A percentile compares a stretch with the other conserved stretches of the same genome.
Conservation (phyloP, 2,329 filamentous ascomycete genomes). For the Thermothelomyces thermophilus region DNA sequence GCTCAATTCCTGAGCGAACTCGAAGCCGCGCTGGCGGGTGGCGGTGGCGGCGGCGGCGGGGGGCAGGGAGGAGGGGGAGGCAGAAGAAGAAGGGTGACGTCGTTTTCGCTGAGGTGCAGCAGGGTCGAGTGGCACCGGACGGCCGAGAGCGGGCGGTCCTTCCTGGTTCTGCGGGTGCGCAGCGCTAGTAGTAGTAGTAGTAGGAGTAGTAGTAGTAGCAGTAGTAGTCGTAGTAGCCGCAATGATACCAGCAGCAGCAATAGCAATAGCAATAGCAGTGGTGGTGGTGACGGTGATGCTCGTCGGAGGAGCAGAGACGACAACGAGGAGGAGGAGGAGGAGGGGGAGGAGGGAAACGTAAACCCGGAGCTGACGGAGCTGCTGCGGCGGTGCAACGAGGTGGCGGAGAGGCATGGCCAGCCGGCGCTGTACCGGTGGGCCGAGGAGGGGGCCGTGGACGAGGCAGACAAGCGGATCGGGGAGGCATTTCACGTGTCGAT, state of each 20-base stretch:
- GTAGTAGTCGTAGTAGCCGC: too few species aligned
- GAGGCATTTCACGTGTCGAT: constrained; percentile 80
- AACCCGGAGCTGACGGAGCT: constrained; percentile 55
- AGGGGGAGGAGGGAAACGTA: background rate
- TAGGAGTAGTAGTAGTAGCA: constrained; percentile 6
- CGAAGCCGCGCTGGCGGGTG: constrained; percentile 32
- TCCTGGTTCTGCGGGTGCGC: constrained; percentile 68
- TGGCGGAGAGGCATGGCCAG: constrained; percentile 55
- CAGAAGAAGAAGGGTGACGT: too few species aligned
- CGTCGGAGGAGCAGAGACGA: background rate
- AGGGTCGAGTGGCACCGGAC: constrained; percentile 45
- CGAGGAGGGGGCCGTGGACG: constrained; percentile 12
- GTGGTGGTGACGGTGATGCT: background rate
- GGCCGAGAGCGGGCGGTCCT: constrained; percentile 64
- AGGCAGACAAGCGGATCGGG: constrained; percentile 17
- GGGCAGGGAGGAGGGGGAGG: too few species aligned
- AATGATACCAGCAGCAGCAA: too few species aligned
- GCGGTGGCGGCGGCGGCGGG: constrained; percentile 26
- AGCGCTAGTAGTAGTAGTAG: background rate
- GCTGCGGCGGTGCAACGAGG: constrained; percentile 59
- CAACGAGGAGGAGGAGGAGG: background rate
- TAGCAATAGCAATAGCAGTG: background rate
- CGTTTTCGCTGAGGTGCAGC: constrained; percentile 28
- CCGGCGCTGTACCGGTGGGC: constrained; percentile 58
- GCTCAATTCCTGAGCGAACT: constrained; percentile 58